Conservation (phyloP, 2,329 filamentous ascomycete species). For the Sclerotinia trifoliorum region DNA sequence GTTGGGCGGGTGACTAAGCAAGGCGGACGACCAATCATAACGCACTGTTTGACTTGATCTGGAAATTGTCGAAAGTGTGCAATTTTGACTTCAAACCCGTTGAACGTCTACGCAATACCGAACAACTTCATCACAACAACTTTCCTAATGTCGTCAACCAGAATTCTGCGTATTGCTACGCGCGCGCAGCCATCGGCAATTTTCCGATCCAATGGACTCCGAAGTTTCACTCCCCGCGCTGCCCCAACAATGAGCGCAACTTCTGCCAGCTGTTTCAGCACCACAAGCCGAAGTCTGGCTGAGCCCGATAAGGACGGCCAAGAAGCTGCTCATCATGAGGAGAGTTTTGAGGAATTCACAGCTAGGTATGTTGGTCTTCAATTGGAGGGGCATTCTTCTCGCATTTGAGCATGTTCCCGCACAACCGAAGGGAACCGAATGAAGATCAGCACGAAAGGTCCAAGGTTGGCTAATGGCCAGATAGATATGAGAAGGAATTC, state of each 20-base stretch:
- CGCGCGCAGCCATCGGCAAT: constrained; percentile 60
- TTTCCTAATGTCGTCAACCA: constrained; percentile 62
- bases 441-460: constrained; percentile 40
- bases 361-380: constrained; percentile 67
- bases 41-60: neutral
- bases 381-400: constrained; percentile 28
- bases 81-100: constrained; percentile 23
- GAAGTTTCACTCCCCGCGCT: constrained; percentile 55
- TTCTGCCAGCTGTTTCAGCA: constrained; percentile 60
- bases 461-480: constrained; percentile 40
- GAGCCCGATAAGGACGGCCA: constrained; percentile 51
- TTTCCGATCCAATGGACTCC: constrained; percentile 62
- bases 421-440: constrained; percentile 27
- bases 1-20: constrained; percentile 16
- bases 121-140: constrained; percentile 27
- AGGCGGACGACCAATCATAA: constrained; percentile 13
- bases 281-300: constrained; percentile 49
- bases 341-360: constrained; percentile 99
- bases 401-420: constrained; percentile 31
- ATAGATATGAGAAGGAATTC: constrained; percentile 99
- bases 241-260: constrained; percentile 51
- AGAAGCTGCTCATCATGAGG: constrained; percentile 69
- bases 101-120: constrained; percentile 21
- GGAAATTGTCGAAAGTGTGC: constrained; percentile 21
- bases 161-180: constrained; percentile 68